Percentiles rank a stretch among this genome's conserved stretches.
Evolutionary conservation across 2,329 filamentous ascomycete genomes (phyloP).

Genomic region (Aspergillus ochraceoroseus): DNA sequence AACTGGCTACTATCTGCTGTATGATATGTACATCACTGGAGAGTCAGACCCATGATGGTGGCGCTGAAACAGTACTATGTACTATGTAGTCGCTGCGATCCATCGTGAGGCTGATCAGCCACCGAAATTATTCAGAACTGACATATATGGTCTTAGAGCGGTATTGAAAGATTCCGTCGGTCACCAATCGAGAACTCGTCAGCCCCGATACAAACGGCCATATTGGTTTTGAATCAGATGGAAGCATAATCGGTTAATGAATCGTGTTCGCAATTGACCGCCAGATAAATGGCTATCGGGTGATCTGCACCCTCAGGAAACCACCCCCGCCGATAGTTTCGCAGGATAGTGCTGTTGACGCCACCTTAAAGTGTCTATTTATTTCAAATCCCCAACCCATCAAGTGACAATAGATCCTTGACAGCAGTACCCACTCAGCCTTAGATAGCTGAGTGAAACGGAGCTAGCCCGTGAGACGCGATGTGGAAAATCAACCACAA

Average conservation of each 20-base stretch:
- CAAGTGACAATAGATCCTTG: no score
- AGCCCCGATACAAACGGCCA: neutral
- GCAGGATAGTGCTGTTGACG: neutral
- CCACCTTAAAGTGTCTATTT: neutral
- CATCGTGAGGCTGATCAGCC: neutral
- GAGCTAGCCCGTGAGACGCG: no score
- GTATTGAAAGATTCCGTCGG: no score
- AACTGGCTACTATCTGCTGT: neutral
- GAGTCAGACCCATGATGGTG: slow-evolving; percentile 4
- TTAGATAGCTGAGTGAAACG: no score
- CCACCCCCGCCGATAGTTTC: neutral
- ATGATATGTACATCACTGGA: slow-evolving; percentile 5
- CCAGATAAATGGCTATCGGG: neutral
- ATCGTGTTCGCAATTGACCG: no score
- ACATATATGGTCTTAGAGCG: no score
- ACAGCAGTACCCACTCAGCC: no score
- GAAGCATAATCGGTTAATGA: no score
- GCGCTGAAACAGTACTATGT: slow-evolving; percentile 1
- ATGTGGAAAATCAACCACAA: neutral
- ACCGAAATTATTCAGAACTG: no score
- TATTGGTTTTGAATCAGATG: no score
- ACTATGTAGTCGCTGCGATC: neutral
- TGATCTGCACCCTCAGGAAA: slow-evolving; percentile 1
- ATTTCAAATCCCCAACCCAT: no score
- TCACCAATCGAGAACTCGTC: no score